phyloP scores from a whole-genome alignment of 441 rosid species.

The Hura crepitans region DNA sequence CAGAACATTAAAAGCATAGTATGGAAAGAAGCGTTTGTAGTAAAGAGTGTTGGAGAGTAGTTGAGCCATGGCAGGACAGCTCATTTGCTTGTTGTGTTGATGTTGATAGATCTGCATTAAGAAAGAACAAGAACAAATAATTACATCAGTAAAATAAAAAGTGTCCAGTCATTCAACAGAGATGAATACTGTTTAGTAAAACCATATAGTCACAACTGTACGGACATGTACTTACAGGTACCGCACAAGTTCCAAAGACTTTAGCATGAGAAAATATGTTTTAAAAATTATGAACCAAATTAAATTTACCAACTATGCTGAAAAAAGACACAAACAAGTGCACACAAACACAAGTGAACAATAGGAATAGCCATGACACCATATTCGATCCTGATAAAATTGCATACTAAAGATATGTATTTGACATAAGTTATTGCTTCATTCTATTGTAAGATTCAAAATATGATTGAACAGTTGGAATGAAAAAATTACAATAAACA shows the following conservation, averaged over 20 bases:
- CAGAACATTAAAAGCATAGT: constrained; percentile 84
- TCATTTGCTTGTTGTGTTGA: constrained; percentile 97
- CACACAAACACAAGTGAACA: neutral
- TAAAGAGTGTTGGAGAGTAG: constrained; percentile 92
- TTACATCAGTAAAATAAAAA: constrained; percentile 13
- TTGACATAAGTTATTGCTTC: neutral
- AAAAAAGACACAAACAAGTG: no score
- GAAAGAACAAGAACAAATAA: constrained; percentile 2
- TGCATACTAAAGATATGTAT: neutral
- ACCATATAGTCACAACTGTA: neutral
- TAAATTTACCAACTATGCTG: constrained; percentile 1
- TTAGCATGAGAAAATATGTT: neutral
- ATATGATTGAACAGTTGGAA: neutral
- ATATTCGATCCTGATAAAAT: neutral
- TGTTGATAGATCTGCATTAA: constrained; percentile 78
- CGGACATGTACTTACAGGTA: neutral
- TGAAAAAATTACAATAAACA: neutral
- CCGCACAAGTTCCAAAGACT: neutral
- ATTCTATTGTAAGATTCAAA: neutral
- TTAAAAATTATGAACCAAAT: neutral
- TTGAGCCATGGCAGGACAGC: constrained; percentile 94
- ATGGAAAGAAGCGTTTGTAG: constrained; percentile 93
- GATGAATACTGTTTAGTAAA: neutral
- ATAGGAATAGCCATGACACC: neutral
- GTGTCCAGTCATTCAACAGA: constrained; percentile 8